These are phyloP conservation scores for Chamaecyparis obtusa DNA, from an alignment of 75 land plant genomes.

Conservation along the genomic window DNA sequence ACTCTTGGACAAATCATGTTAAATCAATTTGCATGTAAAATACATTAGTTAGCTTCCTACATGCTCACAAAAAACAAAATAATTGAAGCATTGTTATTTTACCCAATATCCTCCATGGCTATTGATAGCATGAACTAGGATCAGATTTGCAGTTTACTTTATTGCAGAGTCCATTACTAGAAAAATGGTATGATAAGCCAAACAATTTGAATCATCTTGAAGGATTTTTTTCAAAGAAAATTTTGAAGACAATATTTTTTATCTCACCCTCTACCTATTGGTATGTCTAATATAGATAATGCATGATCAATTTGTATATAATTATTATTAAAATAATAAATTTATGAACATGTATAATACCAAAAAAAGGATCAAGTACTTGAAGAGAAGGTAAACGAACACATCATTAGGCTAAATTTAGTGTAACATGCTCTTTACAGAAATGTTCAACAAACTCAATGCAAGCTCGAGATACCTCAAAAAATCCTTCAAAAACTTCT, in stretches of 20 bases:
- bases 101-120: background rate
- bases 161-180: background rate
- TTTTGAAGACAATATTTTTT: background rate
- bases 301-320: background rate
- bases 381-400: background rate
- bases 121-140: background rate
- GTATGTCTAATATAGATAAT: background rate
- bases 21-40: background rate
- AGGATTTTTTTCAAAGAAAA: background rate
- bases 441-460: background rate
- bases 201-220: background rate
- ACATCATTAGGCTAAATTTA: background rate
- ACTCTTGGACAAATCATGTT: conserved; percentile 74
- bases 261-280: background rate
- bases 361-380: background rate
- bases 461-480: background rate
- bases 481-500: background rate
- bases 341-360: background rate
- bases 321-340: background rate
- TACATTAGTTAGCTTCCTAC: background rate
- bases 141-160: background rate
- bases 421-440: background rate
- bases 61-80: background rate
- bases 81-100: background rate
- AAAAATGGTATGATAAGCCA: background rate